Conservation (phyloP, 306 rosid species). For the Quercus gilva region DNA sequence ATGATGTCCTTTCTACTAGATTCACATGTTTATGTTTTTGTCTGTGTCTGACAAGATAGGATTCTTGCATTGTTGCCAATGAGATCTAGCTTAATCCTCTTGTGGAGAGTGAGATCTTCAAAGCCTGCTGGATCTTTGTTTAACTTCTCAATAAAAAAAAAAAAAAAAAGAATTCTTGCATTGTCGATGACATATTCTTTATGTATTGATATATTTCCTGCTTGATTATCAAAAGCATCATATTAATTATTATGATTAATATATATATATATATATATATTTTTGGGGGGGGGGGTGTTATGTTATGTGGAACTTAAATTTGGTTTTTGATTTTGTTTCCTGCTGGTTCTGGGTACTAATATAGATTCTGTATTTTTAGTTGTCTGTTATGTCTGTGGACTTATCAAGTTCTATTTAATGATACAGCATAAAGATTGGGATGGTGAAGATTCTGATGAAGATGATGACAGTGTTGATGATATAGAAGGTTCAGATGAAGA, state of each 20-base stretch:
- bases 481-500: constrained; percentile 75
- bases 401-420: constrained; percentile 30
- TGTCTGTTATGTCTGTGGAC: constrained; percentile 20
- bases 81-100: no score
- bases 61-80: not conserved
- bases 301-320: constrained; percentile 3
- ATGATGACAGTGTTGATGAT: constrained; percentile 65
- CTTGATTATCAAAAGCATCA: not conserved
- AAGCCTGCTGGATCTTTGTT: no score
- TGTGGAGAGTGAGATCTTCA: no score
- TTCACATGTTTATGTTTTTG: not conserved
- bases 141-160: no score
- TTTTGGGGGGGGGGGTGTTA: constrained; percentile 1
- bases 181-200: not conserved
- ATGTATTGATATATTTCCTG: not conserved
- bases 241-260: not conserved
- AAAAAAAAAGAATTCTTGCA: not conserved
- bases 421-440: constrained; percentile 84
- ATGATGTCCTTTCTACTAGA: not conserved
- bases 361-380: not conserved
- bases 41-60: not conserved
- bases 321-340: constrained; percentile 5
- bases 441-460: constrained; percentile 80
- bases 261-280: no score
- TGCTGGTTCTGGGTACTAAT: constrained; percentile 15